phyloP scores from a whole-genome alignment of 306 rosid species.

The Myrica gale region DNA sequence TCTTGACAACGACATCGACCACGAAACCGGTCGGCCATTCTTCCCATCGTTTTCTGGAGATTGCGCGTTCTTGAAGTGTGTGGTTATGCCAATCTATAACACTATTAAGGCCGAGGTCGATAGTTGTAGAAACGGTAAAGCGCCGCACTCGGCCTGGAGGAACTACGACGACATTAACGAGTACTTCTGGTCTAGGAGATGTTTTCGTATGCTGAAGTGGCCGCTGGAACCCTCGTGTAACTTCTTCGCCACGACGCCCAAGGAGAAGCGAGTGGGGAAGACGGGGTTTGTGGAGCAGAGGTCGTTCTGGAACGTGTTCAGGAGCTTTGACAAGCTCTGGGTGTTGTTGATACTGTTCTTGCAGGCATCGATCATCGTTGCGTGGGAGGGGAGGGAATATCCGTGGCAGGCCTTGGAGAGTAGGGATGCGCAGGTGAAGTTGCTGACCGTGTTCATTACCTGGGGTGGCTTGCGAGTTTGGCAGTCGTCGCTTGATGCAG shows the following conservation, averaged over 20 bases:
- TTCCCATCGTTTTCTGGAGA: slow-evolving; percentile 65
- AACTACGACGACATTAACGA: slow-evolving; percentile 89
- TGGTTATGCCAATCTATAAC: slow-evolving; percentile 65
- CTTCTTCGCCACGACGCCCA: slow-evolving; percentile 61
- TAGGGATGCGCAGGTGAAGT: slow-evolving; percentile 53
- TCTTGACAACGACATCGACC: slow-evolving; percentile 51
- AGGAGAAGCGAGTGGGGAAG: slow-evolving; percentile 70
- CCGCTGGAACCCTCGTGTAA: slow-evolving; percentile 51
- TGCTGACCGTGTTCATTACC: slow-evolving; percentile 80
- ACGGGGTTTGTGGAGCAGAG: slow-evolving; percentile 96
- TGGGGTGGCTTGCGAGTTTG: slow-evolving; percentile 72
- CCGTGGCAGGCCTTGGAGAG: slow-evolving; percentile 68
- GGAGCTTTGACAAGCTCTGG: slow-evolving; percentile 93
- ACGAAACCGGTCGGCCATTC: slow-evolving; percentile 58
- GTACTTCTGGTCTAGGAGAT: slow-evolving; percentile 88
- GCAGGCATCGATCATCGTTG: slow-evolving; percentile 72
- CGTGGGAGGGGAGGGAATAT: slow-evolving; percentile 55
- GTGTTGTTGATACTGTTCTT: slow-evolving; percentile 71
- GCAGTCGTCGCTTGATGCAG: slow-evolving; percentile 89
- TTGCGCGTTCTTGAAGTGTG: slow-evolving; percentile 60
- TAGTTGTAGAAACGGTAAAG: slow-evolving; percentile 73
- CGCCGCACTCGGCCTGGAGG: slow-evolving; percentile 95
- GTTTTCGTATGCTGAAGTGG: slow-evolving; percentile 65
- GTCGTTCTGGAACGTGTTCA: slow-evolving; percentile 84
- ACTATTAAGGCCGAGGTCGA: slow-evolving; percentile 69